Base-by-base conservation (phyloP, 371 early-diverging fungal species). In the Polyrhizophydium stewartii region DNA sequence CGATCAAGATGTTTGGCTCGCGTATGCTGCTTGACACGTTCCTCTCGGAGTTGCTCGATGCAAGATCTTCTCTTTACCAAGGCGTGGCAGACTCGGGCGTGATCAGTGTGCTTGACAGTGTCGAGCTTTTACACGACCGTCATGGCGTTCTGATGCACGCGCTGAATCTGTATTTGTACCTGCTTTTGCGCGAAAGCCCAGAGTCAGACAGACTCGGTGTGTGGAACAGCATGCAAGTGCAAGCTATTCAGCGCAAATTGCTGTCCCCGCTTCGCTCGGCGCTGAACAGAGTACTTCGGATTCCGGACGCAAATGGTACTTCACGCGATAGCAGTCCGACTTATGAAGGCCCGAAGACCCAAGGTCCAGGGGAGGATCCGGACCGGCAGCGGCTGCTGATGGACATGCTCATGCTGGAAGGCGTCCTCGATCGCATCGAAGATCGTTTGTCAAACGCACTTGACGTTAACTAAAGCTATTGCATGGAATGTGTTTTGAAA, bases 141-240 rank as follows among this genome's bases (percentile, higher is more conserved):
- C 50, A 64, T 38, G 37, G 35, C 13, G 21, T 65, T 9, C 28
- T 69, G 43, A 69, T 69, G 69, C 69, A 69, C 25, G 59, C 50
- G 21, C 47, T 65, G 53, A 69, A 69, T 55, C 47, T 69, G 24
- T 69, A 65, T 38, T 40, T 62, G 12, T 69, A 65, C 52, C 37
- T 64, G 24, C 35, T 69, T 25, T 16, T 69, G 28, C 46, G 69
- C 24, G 65, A 69, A 32, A 56, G 17, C 1, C 62, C 65, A 24
- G 56, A 27, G 7, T 7, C 49, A 16, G 28, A 47, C 16, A 3
- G 49, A 10, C 22, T 47, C 10, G 49, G 49, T 47, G 49, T 47
- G 7, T 47, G 49, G 49, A 16, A 47, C 28, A 47, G 49, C 28
- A 28, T 47, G 25, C 49, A 47, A 3, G 16, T 47, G 9, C 3